These are phyloP conservation scores for Colletotrichum orbiculare DNA, from an alignment of 2,329 filamentous ascomycete genomes.

Conservation along the genomic window DNA sequence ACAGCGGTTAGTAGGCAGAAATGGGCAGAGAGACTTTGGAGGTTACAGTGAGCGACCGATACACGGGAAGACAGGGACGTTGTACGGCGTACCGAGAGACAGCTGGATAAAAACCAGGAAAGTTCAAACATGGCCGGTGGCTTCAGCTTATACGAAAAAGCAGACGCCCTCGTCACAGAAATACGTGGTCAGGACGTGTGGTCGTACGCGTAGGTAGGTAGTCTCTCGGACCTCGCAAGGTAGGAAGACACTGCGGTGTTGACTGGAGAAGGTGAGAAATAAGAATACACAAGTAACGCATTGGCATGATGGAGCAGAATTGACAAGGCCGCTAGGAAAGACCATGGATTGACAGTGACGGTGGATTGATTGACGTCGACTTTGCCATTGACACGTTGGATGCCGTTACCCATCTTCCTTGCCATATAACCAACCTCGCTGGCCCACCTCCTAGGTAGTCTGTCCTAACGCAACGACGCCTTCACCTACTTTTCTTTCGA, in stretches of 20 bases:
- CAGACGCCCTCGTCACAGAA: too few relatives aligned
- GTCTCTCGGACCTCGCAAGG: too few relatives aligned
- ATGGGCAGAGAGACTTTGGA: slow-evolving; percentile 3
- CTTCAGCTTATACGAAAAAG: too few relatives aligned
- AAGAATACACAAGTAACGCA: neutral
- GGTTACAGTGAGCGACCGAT: neutral
- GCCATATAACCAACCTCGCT: slow-evolving; percentile 19
- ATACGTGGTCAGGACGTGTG: too few relatives aligned
- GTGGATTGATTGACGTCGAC: neutral
- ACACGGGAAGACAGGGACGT: too few relatives aligned
- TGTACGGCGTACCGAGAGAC: too few relatives aligned
- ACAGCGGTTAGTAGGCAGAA: slow-evolving; percentile 10
- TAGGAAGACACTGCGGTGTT: neutral
- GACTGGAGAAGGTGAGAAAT: neutral
- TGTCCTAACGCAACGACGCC: slow-evolving; percentile 5
- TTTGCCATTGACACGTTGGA: slow-evolving; percentile 8
- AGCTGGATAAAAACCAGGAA: too few relatives aligned
- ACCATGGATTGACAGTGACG: slow-evolving; percentile 20
- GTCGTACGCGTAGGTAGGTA: too few relatives aligned
- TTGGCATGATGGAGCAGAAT: slow-evolving; percentile 3
- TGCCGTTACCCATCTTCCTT: slow-evolving; percentile 4
- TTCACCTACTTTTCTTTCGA: slow-evolving; percentile 15
- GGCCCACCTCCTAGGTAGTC: slow-evolving; percentile 4
- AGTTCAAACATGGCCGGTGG: too few relatives aligned
- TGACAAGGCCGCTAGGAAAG: slow-evolving; percentile 11